Base-by-base conservation (phyloP, 1,284 basidiomycete species). In the Gymnopus androsaceus region DNA sequence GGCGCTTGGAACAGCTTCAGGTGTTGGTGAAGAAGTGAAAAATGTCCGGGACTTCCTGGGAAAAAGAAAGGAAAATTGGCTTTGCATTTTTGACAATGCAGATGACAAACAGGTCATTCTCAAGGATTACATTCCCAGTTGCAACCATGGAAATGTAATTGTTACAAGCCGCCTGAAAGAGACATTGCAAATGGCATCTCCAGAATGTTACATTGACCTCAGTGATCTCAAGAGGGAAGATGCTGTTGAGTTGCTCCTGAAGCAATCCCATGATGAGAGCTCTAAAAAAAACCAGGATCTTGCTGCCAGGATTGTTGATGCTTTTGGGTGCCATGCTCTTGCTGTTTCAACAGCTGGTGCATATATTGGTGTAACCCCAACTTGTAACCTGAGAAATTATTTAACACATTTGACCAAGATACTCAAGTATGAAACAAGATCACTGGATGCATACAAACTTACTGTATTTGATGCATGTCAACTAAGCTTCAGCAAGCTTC, bases 321-420 rank as follows among this genome's bases (percentile, higher is more conserved):
- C 47, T 25, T 19, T 42, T 19, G 40, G 21, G 6, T 42, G 21
- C 23, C 9, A 42, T 42, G 40, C 40, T 42, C 33, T 49, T n/a
- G 47, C 47, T 49, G 31, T 49, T 12, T 49, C 31, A 17, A 49
- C 47, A 36, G 47, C 47, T 36, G 47, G 30, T 11, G 47, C 47
- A 31, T 49, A 49, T 36, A 49, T 49, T 49, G 12, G 6, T 11
- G 11, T 17, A 36, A 49, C 15, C 5, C 3, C 17, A 36, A 34
- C 47, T 7, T 49, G 47, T 36, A 17, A 6, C 4, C 33, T 49
- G 4, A 23, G n/a, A n/a, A 23, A 49, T 25, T 49, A 49, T 8
- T 14, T 50, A 25, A 19, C 5, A 4, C 33, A 36, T 19, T 49
- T 49, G 15, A 34, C 34, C 4, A 17, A 49, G 4, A 49, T n/a